phyloP scores from a whole-genome alignment of 108 stramenopile genomes.

The Pseudonitzschia multistriata region DNA sequence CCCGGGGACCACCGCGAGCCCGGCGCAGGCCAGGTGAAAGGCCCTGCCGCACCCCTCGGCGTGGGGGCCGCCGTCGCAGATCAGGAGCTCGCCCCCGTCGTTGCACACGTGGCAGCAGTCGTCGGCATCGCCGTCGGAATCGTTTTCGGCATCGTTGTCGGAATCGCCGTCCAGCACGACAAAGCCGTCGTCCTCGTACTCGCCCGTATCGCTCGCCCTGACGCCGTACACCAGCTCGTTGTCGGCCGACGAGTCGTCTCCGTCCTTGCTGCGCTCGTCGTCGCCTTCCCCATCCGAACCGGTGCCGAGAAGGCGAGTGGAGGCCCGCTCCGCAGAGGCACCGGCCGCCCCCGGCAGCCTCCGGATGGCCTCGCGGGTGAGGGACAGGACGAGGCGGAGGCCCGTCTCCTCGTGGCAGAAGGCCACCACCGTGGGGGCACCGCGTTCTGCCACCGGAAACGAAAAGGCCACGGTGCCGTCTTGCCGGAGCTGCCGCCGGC shows the following conservation, averaged over 20 bases:
- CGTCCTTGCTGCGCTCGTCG: neutral
- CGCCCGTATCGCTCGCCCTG: constrained; percentile 29
- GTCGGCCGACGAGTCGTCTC: neutral
- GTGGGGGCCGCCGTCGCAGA: constrained; percentile 58
- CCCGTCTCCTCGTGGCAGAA: constrained; percentile 8
- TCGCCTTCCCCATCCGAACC: neutral
- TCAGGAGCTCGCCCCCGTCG: constrained; percentile 56
- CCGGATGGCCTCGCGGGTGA: neutral
- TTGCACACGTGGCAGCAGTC: constrained; percentile 51
- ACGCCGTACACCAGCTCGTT: constrained; percentile 9
- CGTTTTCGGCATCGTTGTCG: constrained; percentile 15
- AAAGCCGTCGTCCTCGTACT: constrained; percentile 61
- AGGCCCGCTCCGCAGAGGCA: neutral
- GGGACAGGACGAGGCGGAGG: neutral
- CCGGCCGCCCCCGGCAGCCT: neutral
- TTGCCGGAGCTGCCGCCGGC: neutral
- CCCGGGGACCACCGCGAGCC: constrained; percentile 39
- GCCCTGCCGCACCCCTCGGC: constrained; percentile 48
- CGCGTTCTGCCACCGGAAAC: neutral
- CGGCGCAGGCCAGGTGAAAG: constrained; percentile 54
- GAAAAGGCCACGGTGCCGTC: neutral
- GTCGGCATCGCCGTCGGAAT: constrained; percentile 7
- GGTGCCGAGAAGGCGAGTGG: neutral
- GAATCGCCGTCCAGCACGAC: constrained; percentile 26
- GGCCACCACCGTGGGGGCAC: neutral